Base-by-base conservation (phyloP, 352 stramenopile genomes). In the Phytopythium montanum region DNA sequence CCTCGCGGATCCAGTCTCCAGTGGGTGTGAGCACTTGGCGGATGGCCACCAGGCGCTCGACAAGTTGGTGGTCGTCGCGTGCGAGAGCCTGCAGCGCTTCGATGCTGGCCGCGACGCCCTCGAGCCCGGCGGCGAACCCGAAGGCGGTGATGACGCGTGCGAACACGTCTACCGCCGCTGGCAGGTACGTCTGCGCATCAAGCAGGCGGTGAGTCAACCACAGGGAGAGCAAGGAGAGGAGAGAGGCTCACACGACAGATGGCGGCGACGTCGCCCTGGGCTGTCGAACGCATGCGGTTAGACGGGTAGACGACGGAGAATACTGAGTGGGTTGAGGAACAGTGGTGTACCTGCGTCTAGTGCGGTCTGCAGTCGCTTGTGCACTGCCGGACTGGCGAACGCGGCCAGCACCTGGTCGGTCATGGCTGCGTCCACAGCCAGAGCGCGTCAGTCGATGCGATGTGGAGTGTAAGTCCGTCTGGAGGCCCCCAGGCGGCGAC, bases 21-120 rank as follows among this genome's bases (percentile, higher is more conserved):
- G 78, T 87, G 0, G 81, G 81, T 0, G 78, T 82, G 25, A 90
- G 56, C 4, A 76, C 23, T 19, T 69, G 71, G 9, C 78, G 81
- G 16, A 90, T 66, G 2, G 36, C 60, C 23, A 83, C 69, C 54
- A 90, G 69, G 7, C 73, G 73, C 26, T 66, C 38, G 5, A 74
- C 68, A 14, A 88, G 41, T 2, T 58, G 34, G 13, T 70, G 66
- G 41, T 86, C 69, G 33, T 81, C 70, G 53, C 73, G 79, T 29
- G 74, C 65, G 31, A 73, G 65, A 2, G 59, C 68, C 46, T 81
- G 57, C 19, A 86, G 61, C 18, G 68, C 63, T 0, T 67, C 68
- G 1, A 90, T 52, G 45, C 72, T 83, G 38, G 80, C 78, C 31
- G 66, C 72, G 10, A 88, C 69, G 26, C 81, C 81, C 19, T 85